These are phyloP conservation scores for Magnolia officinalis DNA, from an alignment of 164 flowering plant genomes.

Conservation along the genomic window DNA sequence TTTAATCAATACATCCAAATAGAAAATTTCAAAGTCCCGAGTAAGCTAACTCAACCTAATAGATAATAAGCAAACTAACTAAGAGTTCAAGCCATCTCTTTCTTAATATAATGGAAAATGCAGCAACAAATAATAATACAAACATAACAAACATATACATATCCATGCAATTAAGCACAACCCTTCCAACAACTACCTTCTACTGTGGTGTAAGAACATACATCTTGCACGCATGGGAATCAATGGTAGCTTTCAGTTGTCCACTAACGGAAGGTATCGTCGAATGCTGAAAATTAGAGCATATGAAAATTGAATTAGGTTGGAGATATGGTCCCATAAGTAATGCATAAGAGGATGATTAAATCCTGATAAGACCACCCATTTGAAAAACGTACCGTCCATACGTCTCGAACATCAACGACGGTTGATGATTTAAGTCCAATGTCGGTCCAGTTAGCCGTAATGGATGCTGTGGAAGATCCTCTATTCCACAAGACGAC, in stretches of 20 bases:
- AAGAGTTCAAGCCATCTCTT: too few relatives aligned
- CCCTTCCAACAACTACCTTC: neutral
- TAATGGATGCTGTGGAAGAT: constrained; percentile 37
- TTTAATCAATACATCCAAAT: too few relatives aligned
- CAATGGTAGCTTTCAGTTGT: constrained; percentile 35
- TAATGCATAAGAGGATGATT: neutral
- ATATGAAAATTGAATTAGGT: neutral
- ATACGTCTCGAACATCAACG: constrained; percentile 54
- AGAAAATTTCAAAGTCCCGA: too few relatives aligned
- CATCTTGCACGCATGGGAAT: constrained; percentile 67
- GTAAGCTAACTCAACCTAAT: too few relatives aligned
- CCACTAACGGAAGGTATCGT: constrained; percentile 25
- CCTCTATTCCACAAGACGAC: constrained; percentile 66
- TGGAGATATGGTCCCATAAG: neutral
- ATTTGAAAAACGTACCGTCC: constrained; percentile 43
- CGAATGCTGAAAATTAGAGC: constrained; percentile 34
- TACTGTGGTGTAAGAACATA: constrained; percentile 42
- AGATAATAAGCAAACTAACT: too few relatives aligned
- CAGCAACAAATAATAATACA: too few relatives aligned
- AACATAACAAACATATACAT: too few relatives aligned
- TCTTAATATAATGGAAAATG: too few relatives aligned
- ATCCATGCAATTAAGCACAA: neutral
- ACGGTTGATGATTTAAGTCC: constrained; percentile 38
- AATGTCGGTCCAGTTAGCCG: constrained; percentile 56
- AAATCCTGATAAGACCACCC: neutral